Evolutionary conservation across 441 rosid genomes (phyloP).

Genomic region (Viola pubescens): DNA sequence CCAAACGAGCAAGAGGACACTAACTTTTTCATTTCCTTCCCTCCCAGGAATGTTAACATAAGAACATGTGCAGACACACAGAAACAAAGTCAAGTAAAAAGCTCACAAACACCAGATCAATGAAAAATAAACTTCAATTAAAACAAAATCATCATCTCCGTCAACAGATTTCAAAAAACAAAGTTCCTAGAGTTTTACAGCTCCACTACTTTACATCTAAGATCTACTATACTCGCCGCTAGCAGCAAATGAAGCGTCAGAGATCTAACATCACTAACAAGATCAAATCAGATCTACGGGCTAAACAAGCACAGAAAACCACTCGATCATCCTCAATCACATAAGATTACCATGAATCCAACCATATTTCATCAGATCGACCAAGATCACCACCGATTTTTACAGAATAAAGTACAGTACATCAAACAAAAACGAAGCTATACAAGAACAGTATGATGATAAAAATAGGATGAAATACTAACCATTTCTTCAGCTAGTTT

Average conservation of each 20-base stretch:
- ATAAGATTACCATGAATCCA: background rate
- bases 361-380: slow-evolving; percentile 17
- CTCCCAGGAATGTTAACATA: too few relatives aligned
- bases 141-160: background rate
- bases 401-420: background rate
- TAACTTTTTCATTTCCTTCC: too few relatives aligned
- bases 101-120: background rate
- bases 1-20: too few relatives aligned
- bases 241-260: too few relatives aligned
- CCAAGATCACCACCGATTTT: background rate
- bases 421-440: background rate
- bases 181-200: too few relatives aligned
- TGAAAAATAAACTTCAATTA: background rate
- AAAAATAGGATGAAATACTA: slow-evolving; percentile 2
- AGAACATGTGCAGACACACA: too few relatives aligned
- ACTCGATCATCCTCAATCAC: background rate
- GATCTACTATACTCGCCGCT: too few relatives aligned
- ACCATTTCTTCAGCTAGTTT: slow-evolving; percentile 20
- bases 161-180: too few relatives aligned
- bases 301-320: background rate
- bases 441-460: background rate
- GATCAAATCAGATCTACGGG: slow-evolving; percentile 20
- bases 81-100: background rate
- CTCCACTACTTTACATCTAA: too few relatives aligned
- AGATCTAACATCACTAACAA: background rate